Percentiles rank a stretch among this genome's conserved stretches.
Conservation (phyloP, 371 early-diverging fungal species). For the Mucor plumbeus region DNA sequence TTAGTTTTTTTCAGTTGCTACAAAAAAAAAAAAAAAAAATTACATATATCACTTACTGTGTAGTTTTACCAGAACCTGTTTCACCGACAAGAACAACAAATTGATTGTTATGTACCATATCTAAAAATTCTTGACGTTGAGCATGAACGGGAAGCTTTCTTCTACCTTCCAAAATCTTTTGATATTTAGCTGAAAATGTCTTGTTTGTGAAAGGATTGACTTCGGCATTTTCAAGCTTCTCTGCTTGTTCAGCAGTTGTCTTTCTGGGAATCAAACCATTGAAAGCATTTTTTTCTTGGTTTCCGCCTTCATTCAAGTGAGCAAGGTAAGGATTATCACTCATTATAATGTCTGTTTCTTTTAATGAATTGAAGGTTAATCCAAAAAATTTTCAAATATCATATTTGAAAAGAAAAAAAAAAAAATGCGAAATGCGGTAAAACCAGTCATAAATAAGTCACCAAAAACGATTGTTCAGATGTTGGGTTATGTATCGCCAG, state of each 20-base stretch:
- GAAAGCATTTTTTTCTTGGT: slow-evolving; percentile 39
- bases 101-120: slow-evolving; percentile 61
- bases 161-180: slow-evolving; percentile 63
- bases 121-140: slow-evolving; percentile 64
- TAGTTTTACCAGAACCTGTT: slow-evolving; percentile 86
- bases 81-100: slow-evolving; percentile 76
- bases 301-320: slow-evolving; percentile 52
- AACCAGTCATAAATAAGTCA: background rate
- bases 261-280: slow-evolving; percentile 62
- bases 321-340: slow-evolving; percentile 71
- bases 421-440: background rate
- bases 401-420: background rate
- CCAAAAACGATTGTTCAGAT: background rate
- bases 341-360: slow-evolving; percentile 16
- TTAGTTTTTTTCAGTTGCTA: background rate
- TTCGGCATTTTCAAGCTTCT: slow-evolving; percentile 74
- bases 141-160: slow-evolving; percentile 64
- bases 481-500: too few relatives aligned
- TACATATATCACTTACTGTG: slow-evolving; percentile 72
- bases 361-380: background rate
- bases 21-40: too few relatives aligned
- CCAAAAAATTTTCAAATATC: background rate
- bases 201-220: slow-evolving; percentile 85
- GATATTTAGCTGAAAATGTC: slow-evolving; percentile 81
- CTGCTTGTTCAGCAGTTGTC: slow-evolving; percentile 77